Percentiles rank a stretch among this genome's conserved stretches.
phyloP scores from a whole-genome alignment of 73 alveolate species.

The Paramecium sexaurelia region DNA sequence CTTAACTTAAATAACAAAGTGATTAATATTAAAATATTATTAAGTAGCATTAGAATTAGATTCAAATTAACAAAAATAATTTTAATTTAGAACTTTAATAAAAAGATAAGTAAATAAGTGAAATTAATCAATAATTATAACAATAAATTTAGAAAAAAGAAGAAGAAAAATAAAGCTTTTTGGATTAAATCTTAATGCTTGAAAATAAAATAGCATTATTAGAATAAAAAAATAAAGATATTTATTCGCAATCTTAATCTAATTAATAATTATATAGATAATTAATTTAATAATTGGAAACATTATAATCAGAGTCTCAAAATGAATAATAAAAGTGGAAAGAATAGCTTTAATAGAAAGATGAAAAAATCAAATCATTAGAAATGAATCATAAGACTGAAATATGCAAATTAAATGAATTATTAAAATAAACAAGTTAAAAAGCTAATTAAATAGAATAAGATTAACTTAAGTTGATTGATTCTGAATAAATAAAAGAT shows the following conservation, averaged over 20 bases:
- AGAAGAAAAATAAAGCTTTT: neutral
- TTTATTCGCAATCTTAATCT: neutral
- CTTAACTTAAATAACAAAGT: neutral
- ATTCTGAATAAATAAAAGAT: neutral
- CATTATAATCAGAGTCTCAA: neutral
- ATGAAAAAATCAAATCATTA: neutral
- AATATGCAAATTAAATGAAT: neutral
- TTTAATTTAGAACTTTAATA: neutral
- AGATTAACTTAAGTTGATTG: neutral
- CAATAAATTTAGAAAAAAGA: neutral
- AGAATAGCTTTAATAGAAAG: neutral
- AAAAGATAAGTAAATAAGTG: neutral
- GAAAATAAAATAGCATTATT: neutral
- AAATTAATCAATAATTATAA: neutral
- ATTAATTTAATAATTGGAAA: neutral
- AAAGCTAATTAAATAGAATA: neutral
- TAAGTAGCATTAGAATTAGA: neutral
- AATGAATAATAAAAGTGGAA: neutral
- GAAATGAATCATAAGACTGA: neutral
- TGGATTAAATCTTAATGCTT: neutral
- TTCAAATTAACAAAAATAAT: neutral
- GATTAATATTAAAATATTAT: neutral
- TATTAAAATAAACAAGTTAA: neutral
- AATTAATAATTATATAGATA: neutral
- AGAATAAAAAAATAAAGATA: neutral